These are phyloP conservation scores for Peziza echinospora DNA, from an alignment of 495 filamentous ascomycete species.

Conservation along the genomic window DNA sequence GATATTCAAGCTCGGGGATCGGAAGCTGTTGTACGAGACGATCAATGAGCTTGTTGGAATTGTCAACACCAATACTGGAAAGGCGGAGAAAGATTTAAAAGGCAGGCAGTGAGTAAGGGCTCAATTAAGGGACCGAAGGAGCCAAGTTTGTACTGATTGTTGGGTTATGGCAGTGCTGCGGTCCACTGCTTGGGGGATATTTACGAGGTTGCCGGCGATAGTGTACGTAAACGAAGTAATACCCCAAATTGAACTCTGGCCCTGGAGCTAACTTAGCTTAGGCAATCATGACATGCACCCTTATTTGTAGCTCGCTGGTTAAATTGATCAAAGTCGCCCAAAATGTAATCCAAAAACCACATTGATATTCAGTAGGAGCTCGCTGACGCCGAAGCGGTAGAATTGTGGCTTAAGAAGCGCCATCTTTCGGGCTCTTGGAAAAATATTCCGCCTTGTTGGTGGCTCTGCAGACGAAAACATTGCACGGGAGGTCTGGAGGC, in stretches of 20 bases:
- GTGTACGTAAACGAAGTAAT: conserved; percentile 27
- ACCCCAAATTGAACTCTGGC: too few species aligned
- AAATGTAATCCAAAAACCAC: too few species aligned
- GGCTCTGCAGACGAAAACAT: conserved; percentile 61
- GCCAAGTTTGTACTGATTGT: conserved; percentile 1
- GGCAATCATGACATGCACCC: conserved; percentile 53
- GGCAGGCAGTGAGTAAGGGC: conserved; percentile 19
- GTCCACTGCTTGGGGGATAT: conserved; percentile 75
- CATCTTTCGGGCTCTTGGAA: conserved; percentile 57
- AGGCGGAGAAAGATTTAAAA: conserved; percentile 54
- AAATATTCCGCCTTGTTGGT: conserved; percentile 48
- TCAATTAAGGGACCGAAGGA: neutral
- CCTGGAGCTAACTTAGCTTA: conserved; percentile 1
- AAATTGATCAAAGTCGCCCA: conserved; percentile 62
- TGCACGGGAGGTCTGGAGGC: conserved; percentile 87
- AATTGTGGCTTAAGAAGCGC: conserved; percentile 64
- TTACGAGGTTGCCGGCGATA: conserved; percentile 75
- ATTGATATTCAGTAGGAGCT: too few species aligned
- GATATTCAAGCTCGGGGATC: conserved; percentile 69
- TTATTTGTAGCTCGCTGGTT: conserved; percentile 46
- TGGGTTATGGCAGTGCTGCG: conserved; percentile 39
- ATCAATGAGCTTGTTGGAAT: conserved; percentile 70
- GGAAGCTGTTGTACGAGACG: conserved; percentile 81
- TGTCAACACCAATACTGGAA: conserved; percentile 39
- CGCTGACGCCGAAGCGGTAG: conserved; percentile 2